Percentiles rank a stretch among this genome's conserved stretches.
Evolutionary conservation across 2,329 filamentous ascomycete species (phyloP).

Genomic region (Dactylella cylindrospora): DNA sequence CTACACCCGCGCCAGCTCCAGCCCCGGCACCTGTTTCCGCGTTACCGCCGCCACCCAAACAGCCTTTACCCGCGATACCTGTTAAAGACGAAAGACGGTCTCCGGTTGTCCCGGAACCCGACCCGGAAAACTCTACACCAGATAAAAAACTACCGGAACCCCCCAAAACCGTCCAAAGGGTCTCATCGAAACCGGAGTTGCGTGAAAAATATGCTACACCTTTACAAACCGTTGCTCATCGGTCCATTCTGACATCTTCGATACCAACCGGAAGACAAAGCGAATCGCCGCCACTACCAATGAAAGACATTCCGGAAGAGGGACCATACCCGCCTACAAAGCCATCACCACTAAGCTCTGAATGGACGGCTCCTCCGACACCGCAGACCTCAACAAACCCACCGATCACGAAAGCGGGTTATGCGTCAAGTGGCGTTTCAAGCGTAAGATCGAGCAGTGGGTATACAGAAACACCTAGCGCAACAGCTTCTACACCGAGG

Average conservation of each 20-base stretch:
- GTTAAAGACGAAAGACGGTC: constrained; percentile 25
- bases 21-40: constrained; percentile 5
- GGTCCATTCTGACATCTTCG: constrained; percentile 26
- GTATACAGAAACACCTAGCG: constrained; percentile 24
- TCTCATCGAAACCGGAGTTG: constrained; percentile 23
- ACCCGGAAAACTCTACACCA: constrained; percentile 4
- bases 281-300: constrained; percentile 23
- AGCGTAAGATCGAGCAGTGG: constrained; percentile 33
- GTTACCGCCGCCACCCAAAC: neutral
- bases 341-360: constrained; percentile 13
- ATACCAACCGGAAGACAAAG: constrained; percentile 29
- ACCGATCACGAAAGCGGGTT: constrained; percentile 10
- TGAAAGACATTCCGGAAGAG: constrained; percentile 42
- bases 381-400: constrained; percentile 1
- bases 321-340: constrained; percentile 29
- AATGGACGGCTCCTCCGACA: neutral
- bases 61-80: constrained; percentile 12
- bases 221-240: constrained; percentile 34
- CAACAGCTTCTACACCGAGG: constrained; percentile 23
- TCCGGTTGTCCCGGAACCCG: constrained; percentile 1
- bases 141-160: constrained; percentile 18
- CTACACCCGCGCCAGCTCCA: neutral
- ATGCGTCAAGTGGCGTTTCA: constrained; percentile 29
- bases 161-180: constrained; percentile 24
- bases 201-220: constrained; percentile 23